These are phyloP conservation scores for Oryza rufipogon DNA, from an alignment of 176 grass and related monocot species.

Conservation along the genomic window DNA sequence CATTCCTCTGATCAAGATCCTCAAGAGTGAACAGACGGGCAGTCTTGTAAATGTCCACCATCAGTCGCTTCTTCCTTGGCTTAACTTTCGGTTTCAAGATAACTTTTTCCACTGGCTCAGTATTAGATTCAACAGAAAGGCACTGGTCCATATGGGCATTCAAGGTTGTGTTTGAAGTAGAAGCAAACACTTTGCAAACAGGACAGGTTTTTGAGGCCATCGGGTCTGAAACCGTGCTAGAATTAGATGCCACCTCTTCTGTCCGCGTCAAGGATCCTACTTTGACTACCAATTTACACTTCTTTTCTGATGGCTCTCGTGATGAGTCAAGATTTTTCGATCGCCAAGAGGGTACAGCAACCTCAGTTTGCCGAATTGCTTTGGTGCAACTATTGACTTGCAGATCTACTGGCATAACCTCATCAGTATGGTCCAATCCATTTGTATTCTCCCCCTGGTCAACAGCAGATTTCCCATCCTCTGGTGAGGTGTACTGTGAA, in stretches of 20 bases:
- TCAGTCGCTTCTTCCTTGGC: slow-evolving; percentile 82
- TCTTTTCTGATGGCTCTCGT: slow-evolving; percentile 59
- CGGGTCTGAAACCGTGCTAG: slow-evolving; percentile 62
- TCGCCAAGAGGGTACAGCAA: slow-evolving; percentile 29
- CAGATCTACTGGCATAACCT: slow-evolving; percentile 38
- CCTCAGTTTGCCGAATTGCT: slow-evolving; percentile 45
- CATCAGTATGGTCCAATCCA: slow-evolving; percentile 33
- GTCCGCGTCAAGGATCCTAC: slow-evolving; percentile 42
- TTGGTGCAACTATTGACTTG: slow-evolving; percentile 52
- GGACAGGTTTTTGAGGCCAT: slow-evolving; percentile 94
- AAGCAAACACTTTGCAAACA: slow-evolving; percentile 92
- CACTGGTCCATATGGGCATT: slow-evolving; percentile 98
- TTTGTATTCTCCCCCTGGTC: slow-evolving; percentile 35
- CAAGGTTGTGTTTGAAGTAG: slow-evolving; percentile 93
- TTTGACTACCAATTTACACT: slow-evolving; percentile 70
- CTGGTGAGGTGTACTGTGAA: slow-evolving; percentile 43
- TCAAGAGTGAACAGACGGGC: slow-evolving; percentile 74
- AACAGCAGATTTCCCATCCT: slow-evolving; percentile 47
- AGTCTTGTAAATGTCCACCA: slow-evolving; percentile 81
- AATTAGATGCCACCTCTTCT: slow-evolving; percentile 67
- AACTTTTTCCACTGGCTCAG: slow-evolving; percentile 50
- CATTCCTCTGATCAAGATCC: slow-evolving; percentile 94
- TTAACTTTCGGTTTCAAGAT: slow-evolving; percentile 68
- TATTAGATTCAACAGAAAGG: slow-evolving; percentile 69
- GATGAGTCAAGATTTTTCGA: slow-evolving; percentile 46